These are phyloP conservation scores for Rubia balearica DNA, from an alignment of 305 asterid species.

Conservation along the genomic window DNA sequence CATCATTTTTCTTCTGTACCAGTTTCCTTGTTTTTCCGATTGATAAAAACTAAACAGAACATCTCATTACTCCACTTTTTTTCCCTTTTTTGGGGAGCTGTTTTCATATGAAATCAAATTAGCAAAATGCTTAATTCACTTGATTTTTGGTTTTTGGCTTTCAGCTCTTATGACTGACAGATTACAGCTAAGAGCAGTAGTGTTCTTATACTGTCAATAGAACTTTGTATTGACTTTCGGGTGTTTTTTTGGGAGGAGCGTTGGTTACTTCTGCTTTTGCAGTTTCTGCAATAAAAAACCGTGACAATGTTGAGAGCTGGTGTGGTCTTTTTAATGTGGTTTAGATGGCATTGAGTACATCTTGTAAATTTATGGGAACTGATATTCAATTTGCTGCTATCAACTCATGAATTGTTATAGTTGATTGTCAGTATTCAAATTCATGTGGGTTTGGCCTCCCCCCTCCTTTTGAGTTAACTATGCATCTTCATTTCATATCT, in stretches of 20 bases:
- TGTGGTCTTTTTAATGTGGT: neutral
- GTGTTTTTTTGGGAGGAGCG: neutral
- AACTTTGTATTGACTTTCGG: neutral
- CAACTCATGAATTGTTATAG: too few relatives aligned
- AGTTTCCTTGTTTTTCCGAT: neutral
- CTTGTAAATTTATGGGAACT: neutral
- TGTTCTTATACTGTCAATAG: neutral
- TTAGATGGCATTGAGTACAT: neutral
- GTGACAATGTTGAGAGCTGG: neutral
- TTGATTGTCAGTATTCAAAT: too few relatives aligned
- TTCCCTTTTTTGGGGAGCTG: neutral
- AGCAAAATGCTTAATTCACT: neutral
- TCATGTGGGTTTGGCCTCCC: too few relatives aligned
- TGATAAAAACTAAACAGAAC: too few relatives aligned
- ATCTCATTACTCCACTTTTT: neutral
- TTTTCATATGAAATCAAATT: neutral
- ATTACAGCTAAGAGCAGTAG: neutral
- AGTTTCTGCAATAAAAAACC: neutral
- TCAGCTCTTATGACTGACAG: neutral
- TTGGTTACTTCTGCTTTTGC: neutral
- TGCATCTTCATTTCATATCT: too few relatives aligned
- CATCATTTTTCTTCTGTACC: neutral
- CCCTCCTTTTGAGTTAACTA: too few relatives aligned
- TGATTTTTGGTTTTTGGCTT: neutral
- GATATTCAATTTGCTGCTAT: neutral